phyloP scores from a whole-genome alignment of 1,139 yeast genomes.

The Yamadazyma diospyri region DNA sequence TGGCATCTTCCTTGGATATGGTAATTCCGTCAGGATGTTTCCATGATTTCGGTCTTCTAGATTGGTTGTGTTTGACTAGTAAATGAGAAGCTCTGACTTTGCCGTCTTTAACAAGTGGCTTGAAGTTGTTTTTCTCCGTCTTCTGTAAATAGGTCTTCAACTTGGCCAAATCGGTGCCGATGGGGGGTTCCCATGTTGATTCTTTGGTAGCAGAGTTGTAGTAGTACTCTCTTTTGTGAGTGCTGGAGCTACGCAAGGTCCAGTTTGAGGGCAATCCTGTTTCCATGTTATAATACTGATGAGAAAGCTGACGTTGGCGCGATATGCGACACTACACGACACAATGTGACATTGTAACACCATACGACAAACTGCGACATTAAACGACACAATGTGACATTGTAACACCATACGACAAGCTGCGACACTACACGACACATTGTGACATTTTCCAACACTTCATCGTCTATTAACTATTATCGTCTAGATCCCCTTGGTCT shows the following conservation, averaged over 20 bases:
- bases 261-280: slow-evolving; percentile 87
- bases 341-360: too few species aligned
- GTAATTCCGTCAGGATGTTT: slow-evolving; percentile 70
- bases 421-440: too few species aligned
- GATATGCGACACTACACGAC: too few species aligned
- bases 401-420: too few species aligned
- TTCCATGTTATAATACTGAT: slow-evolving; percentile 15
- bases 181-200: slow-evolving; percentile 91
- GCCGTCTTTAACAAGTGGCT: slow-evolving; percentile 54
- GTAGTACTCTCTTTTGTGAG: slow-evolving; percentile 82
- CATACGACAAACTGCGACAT: too few species aligned
- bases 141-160: slow-evolving; percentile 54
- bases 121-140: slow-evolving; percentile 51
- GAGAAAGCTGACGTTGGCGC: neutral
- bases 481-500: slow-evolving; percentile 33
- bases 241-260: slow-evolving; percentile 75
- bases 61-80: slow-evolving; percentile 74
- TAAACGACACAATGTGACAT: too few species aligned
- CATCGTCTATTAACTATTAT: too few species aligned
- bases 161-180: slow-evolving; percentile 65
- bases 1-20: slow-evolving; percentile 80
- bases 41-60: slow-evolving; percentile 93
- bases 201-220: slow-evolving; percentile 66
- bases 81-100: slow-evolving; percentile 57
- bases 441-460: too few species aligned